Conservation (phyloP, 2,329 filamentous ascomycete species). For the Epichloe amarillans region DNA sequence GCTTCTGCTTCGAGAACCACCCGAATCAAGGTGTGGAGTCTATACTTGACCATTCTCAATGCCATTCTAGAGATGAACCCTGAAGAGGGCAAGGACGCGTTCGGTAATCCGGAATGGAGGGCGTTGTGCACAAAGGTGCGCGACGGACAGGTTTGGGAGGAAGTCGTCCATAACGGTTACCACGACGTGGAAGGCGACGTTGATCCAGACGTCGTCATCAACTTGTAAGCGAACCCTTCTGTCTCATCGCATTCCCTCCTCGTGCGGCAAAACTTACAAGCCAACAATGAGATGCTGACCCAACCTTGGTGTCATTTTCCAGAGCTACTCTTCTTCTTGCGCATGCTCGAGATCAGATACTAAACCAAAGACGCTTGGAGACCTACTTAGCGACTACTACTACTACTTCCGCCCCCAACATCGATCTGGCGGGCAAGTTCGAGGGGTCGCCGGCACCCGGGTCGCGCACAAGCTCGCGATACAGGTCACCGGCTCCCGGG, state of each 20-base stretch:
- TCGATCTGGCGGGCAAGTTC: conserved; percentile 57
- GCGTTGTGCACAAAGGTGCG: conserved; percentile 69
- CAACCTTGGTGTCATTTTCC: background rate
- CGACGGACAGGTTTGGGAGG: conserved; percentile 88
- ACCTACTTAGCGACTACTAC: conserved; percentile 66
- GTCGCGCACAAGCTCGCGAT: conserved; percentile 22
- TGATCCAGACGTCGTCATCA: conserved; percentile 87
- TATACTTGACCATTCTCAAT: conserved; percentile 89
- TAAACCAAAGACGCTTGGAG: conserved; percentile 82
- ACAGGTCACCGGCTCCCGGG: conserved; percentile 33
- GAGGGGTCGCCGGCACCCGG: conserved; percentile 28
- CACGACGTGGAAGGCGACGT: conserved; percentile 79
- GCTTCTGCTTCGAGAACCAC: conserved; percentile 69
- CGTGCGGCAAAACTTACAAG: background rate
- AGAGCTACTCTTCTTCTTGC: conserved; percentile 82
- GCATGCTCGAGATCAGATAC: conserved; percentile 70
- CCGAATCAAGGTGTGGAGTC: conserved; percentile 90
- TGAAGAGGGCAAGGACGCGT: conserved; percentile 79
- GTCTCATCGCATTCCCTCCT: background rate
- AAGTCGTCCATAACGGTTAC: conserved; percentile 78
- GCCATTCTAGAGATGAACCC: conserved; percentile 77
- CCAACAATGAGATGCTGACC: background rate
- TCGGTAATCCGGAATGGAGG: conserved; percentile 79
- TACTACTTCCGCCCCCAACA: conserved; percentile 51
- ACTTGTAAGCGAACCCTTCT: conserved; percentile 45